Conservation (phyloP, 768 basidiomycete genomes). For the Boletus tomentosulus region DNA sequence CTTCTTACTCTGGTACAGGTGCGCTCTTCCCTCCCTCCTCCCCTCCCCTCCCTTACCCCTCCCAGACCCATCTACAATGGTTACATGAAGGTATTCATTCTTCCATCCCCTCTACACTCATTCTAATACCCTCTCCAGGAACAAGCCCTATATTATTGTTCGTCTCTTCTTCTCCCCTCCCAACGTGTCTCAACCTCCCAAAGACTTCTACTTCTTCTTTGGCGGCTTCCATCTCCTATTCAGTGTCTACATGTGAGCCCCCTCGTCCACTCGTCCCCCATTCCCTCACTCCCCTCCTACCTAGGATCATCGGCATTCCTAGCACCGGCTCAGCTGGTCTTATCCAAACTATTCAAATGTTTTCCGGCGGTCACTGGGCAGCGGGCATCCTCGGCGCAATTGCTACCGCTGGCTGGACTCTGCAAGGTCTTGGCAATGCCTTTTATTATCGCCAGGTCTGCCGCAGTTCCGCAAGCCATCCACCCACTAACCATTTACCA, state of each 20-base stretch:
- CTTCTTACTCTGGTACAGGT: conserved; percentile 96
- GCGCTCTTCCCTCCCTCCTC: conserved; percentile 26
- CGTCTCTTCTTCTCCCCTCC: conserved; percentile 26
- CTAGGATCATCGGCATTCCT: conserved; percentile 91
- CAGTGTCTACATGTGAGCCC: conserved; percentile 81
- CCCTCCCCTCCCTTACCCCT: conserved; percentile 9
- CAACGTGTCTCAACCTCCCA: conserved; percentile 7
- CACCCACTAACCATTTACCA: conserved; percentile 25
- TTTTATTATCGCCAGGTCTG: conserved; percentile 76
- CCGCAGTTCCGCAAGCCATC: conserved; percentile 12
- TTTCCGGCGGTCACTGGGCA: conserved; percentile 61
- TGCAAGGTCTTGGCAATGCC: conserved; percentile 80
- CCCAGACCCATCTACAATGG: conserved; percentile 92
- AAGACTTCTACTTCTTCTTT: conserved; percentile 97
- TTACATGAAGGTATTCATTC: conserved; percentile 78
- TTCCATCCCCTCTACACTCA: conserved; percentile 20
- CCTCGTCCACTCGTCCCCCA: neutral
- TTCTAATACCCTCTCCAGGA: conserved; percentile 50
- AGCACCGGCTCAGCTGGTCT: conserved; percentile 94
- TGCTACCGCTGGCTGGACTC: conserved; percentile 80
- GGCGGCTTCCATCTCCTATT: conserved; percentile 92
- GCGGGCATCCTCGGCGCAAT: conserved; percentile 80
- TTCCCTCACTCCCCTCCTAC: conserved; percentile 24
- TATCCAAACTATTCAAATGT: conserved; percentile 88
- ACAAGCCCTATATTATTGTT: conserved; percentile 92